Evolutionary conservation across 768 basidiomycete genomes (phyloP).

Genomic region (Podaxis sp.): DNA sequence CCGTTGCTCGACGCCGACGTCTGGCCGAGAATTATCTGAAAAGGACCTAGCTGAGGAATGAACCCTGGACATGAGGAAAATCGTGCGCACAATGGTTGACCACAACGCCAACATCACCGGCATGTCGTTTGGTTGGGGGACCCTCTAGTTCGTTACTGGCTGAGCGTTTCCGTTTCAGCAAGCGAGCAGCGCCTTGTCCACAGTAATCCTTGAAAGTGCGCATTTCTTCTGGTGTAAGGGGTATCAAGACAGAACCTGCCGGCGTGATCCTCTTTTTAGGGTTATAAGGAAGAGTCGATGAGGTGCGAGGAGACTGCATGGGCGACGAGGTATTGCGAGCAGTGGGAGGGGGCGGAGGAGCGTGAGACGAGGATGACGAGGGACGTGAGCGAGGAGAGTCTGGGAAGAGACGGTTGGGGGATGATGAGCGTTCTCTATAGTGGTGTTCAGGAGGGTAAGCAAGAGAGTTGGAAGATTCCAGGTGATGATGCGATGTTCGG

Average conservation of each 20-base stretch:
- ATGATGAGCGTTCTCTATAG: constrained; percentile 6
- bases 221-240: constrained; percentile 62
- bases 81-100: constrained; percentile 71
- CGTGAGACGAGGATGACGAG: constrained; percentile 25
- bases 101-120: constrained; percentile 71
- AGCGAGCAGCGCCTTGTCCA: constrained; percentile 53
- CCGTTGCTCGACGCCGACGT: constrained; percentile 84
- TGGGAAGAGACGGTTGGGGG: constrained; percentile 13
- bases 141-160: constrained; percentile 34
- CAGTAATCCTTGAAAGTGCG: constrained; percentile 55
- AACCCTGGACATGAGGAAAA: constrained; percentile 12
- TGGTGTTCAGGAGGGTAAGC: constrained; percentile 7
- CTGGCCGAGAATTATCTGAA: constrained; percentile 89
- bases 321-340: constrained; percentile 8
- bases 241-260: constrained; percentile 58
- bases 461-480: constrained; percentile 18
- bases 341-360: constrained; percentile 31
- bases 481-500: constrained; percentile 18
- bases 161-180: constrained; percentile 55
- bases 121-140: constrained; percentile 48
- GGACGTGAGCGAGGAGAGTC: constrained; percentile 30
- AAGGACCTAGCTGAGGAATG: constrained; percentile 4
- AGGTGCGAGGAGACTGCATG: constrained; percentile 17
- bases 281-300: constrained; percentile 55
- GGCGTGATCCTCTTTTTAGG: constrained; percentile 62